These are phyloP conservation scores for Teunomyces funiuensis DNA, from an alignment of 805 yeast genomes.

Conservation along the genomic window DNA sequence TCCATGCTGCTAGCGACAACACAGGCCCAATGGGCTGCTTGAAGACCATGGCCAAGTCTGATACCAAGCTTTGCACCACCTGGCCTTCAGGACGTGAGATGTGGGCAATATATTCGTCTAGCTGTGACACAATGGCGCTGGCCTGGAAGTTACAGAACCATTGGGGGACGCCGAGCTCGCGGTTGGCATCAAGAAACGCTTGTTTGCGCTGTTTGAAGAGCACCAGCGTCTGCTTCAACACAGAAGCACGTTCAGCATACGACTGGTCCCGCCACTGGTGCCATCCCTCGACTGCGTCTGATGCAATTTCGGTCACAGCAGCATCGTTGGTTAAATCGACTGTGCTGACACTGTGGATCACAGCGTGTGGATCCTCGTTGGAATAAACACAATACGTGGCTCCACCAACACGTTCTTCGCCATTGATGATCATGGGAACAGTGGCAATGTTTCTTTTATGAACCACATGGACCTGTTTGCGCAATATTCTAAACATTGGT, in stretches of 20 bases:
- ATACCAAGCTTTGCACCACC: not conserved
- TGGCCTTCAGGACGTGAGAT: constrained; percentile 15
- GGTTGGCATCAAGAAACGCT: not conserved
- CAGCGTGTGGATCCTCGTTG: not conserved
- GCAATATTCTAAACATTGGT: not conserved
- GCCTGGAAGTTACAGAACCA: constrained; percentile 4
- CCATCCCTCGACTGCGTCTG: constrained; percentile 20
- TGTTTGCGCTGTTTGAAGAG: constrained; percentile 11
- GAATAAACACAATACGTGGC: not conserved
- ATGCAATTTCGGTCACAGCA: not conserved
- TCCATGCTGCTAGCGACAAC: constrained; percentile 48
- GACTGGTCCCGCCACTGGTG: constrained; percentile 22
- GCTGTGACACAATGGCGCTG: constrained; percentile 24
- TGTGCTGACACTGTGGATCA: not conserved
- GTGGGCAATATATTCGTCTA: constrained; percentile 27
- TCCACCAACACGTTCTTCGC: not conserved
- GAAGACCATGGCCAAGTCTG: constrained; percentile 27
- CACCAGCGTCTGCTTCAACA: constrained; percentile 20
- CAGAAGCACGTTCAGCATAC: constrained; percentile 15
- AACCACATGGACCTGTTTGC: not conserved
- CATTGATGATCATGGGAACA: not conserved
- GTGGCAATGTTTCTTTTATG: not conserved
- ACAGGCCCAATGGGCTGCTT: constrained; percentile 47
- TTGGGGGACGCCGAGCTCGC: not conserved
- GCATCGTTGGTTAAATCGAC: not conserved